These are phyloP conservation scores for Saitozyma sp. DNA, from an alignment of 768 basidiomycete species.

Conservation along the genomic window DNA sequence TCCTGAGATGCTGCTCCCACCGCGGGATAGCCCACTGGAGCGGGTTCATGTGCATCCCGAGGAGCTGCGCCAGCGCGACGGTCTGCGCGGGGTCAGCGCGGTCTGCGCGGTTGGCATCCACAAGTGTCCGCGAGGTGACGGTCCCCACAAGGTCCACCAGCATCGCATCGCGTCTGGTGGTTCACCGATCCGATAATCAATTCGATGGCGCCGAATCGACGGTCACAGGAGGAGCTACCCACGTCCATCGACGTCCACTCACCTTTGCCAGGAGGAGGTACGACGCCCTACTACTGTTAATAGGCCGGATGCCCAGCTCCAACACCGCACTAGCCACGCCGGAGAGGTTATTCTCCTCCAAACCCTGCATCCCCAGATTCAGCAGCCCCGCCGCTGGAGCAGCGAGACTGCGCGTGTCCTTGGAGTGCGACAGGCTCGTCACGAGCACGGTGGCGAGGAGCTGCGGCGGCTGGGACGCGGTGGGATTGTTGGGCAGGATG, in stretches of 20 bases:
- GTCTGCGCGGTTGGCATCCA: no score
- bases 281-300: constrained; percentile 7
- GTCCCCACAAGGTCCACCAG: no score
- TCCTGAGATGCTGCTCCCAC: constrained; percentile 23
- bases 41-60: constrained; percentile 25
- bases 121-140: no score
- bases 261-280: constrained; percentile 24
- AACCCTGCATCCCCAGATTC: neutral
- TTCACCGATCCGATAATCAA: no score
- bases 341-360: constrained; percentile 15
- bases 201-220: no score
- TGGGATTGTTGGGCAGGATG: constrained; percentile 18
- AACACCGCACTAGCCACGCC: constrained; percentile 18
- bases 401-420: constrained; percentile 16
- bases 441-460: constrained; percentile 19
- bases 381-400: constrained; percentile 11
- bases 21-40: constrained; percentile 18
- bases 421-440: constrained; percentile 16
- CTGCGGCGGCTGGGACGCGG: constrained; percentile 12
- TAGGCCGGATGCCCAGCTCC: constrained; percentile 17
- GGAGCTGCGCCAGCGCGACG: constrained; percentile 26
- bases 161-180: no score
- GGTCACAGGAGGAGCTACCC: no score
- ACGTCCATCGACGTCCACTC: neutral
- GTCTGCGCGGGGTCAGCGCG: constrained; percentile 13